phyloP scores from a whole-genome alignment of 2,329 filamentous ascomycete species.

The Fusarium papillatum region DNA sequence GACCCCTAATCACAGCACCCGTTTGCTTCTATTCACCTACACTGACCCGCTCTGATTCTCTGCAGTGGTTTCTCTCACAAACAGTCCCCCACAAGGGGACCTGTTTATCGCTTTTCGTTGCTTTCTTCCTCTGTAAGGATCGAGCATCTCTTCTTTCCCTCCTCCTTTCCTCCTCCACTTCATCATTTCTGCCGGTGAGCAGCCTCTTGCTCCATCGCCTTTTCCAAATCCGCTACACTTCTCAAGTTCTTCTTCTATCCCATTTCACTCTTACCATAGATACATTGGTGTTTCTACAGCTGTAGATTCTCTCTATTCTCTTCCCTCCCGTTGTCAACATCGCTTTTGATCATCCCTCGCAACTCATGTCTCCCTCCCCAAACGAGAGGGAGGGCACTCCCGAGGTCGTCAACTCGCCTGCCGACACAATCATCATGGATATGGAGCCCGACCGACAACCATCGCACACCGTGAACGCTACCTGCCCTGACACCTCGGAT shows the following conservation, averaged over 20 bases:
- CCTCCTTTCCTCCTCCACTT: background rate
- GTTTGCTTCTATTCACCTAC: background rate
- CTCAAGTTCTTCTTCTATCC: background rate
- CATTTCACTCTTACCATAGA: background rate
- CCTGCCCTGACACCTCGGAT: background rate
- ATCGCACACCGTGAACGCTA: background rate
- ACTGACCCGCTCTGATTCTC: background rate
- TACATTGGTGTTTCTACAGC: background rate
- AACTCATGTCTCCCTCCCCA: background rate
- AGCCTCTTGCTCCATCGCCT: background rate
- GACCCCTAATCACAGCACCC: background rate
- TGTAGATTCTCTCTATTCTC: background rate
- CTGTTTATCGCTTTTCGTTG: background rate
- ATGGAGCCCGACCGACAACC: background rate
- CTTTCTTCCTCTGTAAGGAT: background rate
- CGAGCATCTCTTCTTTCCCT: background rate
- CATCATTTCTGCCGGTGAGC: background rate
- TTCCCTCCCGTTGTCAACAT: background rate
- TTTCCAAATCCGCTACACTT: background rate
- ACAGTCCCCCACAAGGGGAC: background rate
- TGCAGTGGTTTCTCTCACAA: slow-evolving; percentile 16
- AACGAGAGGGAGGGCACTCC: background rate
- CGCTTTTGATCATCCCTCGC: background rate
- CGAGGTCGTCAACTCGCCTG: background rate
- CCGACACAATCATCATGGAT: background rate